Percentiles rank a stretch among this genome's conserved stretches.
phyloP scores from a whole-genome alignment of 2,329 filamentous ascomycete species.

The Teratosphaeriaceae sp. region DNA sequence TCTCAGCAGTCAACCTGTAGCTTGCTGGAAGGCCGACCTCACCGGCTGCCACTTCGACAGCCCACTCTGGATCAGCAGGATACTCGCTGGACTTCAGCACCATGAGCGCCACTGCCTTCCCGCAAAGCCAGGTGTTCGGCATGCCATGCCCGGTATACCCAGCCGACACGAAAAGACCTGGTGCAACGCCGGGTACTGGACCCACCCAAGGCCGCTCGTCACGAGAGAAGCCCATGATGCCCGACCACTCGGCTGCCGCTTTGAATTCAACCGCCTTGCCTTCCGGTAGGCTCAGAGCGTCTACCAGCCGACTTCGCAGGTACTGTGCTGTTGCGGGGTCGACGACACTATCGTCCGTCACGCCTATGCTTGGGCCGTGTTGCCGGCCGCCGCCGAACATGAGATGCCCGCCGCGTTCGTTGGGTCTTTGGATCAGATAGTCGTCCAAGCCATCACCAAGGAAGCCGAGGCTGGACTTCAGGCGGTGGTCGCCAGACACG shows the following conservation, averaged over 20 bases:
- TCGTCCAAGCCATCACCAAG: conserved; percentile 56
- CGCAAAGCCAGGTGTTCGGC: conserved; percentile 64
- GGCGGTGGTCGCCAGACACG: conserved; percentile 26
- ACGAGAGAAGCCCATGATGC: conserved; percentile 69
- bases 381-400: conserved; percentile 66
- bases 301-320: conserved; percentile 42
- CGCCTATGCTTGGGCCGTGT: conserved; percentile 49
- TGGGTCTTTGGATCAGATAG: conserved; percentile 66
- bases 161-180: conserved; percentile 24
- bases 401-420: conserved; percentile 45
- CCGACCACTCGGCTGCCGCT: conserved; percentile 58
- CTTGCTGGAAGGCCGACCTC: conserved; percentile 21
- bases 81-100: conserved; percentile 34
- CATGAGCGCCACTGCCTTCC: conserved; percentile 56
- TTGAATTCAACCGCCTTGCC: conserved; percentile 35
- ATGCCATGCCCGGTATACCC: conserved; percentile 61
- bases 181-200: conserved; percentile 45
- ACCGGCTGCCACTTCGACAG: conserved; percentile 10
- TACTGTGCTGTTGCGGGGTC: conserved; percentile 51
- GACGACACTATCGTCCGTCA: conserved; percentile 54
- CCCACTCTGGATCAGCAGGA: conserved; percentile 5
- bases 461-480: conserved; percentile 60
- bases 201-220: conserved; percentile 68
- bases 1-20: conserved; percentile 21
- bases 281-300: conserved; percentile 29